A percentile compares a stretch with the other conserved stretches of the same genome.
Conservation (phyloP, 768 basidiomycete species). For the Kwoniella sp. region DNA sequence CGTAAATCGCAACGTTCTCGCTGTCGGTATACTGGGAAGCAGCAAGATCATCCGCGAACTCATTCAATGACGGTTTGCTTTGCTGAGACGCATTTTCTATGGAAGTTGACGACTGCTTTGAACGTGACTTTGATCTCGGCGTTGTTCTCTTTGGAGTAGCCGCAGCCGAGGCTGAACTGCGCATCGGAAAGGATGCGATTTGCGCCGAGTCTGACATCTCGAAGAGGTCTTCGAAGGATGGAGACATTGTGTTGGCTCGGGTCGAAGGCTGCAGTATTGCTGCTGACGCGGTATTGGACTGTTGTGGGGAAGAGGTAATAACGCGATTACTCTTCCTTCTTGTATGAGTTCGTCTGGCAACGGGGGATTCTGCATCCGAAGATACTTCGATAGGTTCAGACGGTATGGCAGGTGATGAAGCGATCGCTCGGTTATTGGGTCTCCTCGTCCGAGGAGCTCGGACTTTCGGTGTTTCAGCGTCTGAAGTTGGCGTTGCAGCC, state of each 20-base stretch:
- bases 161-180: not conserved
- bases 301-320: not conserved
- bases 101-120: not conserved
- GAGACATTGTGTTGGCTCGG: not conserved
- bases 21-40: not conserved
- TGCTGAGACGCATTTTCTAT: not conserved
- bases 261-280: not conserved
- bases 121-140: not conserved
- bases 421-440: not conserved
- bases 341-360: not conserved
- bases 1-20: not conserved
- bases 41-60: not conserved
- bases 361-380: not conserved
- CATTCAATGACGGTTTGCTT: not conserved
- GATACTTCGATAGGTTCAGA: not conserved
- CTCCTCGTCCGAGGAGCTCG: not conserved
- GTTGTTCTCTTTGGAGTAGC: not conserved
- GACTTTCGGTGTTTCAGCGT: not conserved
- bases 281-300: not conserved
- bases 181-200: not conserved
- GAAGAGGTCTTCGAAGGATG: not conserved
- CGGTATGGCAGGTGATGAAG: not conserved
- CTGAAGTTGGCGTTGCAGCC: not conserved
- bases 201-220: not conserved
- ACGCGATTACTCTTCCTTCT: not conserved